Evolutionary conservation across 352 stramenopile genomes (phyloP).

Genomic region (Phytophthora cactorum): DNA sequence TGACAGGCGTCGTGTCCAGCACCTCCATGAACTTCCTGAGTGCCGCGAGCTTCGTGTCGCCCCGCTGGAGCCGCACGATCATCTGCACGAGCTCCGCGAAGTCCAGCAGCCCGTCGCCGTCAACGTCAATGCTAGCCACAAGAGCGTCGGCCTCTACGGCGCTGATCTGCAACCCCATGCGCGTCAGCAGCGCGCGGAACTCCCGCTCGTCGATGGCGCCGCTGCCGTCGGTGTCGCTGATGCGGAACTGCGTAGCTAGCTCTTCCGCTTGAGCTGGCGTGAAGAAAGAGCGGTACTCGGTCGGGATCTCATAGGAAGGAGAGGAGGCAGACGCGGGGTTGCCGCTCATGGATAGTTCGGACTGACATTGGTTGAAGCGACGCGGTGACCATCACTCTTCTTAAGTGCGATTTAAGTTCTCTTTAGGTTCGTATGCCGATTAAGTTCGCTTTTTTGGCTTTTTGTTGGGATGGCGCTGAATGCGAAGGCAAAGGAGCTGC

Average conservation of each 20-base stretch:
- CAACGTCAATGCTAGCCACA: slow-evolving; percentile 57
- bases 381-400: slow-evolving; percentile 19
- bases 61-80: slow-evolving; percentile 61
- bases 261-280: slow-evolving; percentile 61
- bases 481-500: slow-evolving; percentile 81
- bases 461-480: slow-evolving; percentile 68
- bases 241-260: slow-evolving; percentile 64
- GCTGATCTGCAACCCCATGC: slow-evolving; percentile 54
- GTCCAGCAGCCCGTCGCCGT: slow-evolving; percentile 68
- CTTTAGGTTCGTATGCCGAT: background rate
- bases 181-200: slow-evolving; percentile 63
- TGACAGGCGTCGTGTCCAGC: slow-evolving; percentile 68
- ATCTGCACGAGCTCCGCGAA: slow-evolving; percentile 66
- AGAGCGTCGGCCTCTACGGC: slow-evolving; percentile 55
- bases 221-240: slow-evolving; percentile 60
- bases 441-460: slow-evolving; percentile 16
- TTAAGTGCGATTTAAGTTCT: background rate
- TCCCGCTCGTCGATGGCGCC: slow-evolving; percentile 69
- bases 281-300: slow-evolving; percentile 49
- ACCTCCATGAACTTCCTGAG: slow-evolving; percentile 54
- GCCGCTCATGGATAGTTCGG: slow-evolving; percentile 1
- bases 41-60: slow-evolving; percentile 51
- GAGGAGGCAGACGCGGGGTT: background rate
- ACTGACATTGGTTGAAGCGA: slow-evolving; percentile 6
- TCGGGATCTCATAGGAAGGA: slow-evolving; percentile 42